Base-by-base conservation (phyloP, 208 protist genomes). In the Porcisia hertigi region DNA sequence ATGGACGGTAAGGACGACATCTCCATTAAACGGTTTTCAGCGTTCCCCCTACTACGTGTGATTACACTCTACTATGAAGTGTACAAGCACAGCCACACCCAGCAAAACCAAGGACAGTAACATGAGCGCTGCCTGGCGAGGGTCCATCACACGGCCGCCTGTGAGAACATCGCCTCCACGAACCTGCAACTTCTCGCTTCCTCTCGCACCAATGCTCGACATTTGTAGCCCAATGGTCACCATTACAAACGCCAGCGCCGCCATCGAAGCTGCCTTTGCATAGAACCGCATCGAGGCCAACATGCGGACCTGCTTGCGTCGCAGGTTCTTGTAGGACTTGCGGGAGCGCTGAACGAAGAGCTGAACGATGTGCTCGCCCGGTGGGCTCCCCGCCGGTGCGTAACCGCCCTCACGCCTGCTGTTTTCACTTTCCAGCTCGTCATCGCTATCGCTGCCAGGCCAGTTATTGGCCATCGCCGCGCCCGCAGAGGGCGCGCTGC, bases 271-370 rank as follows among this genome's bases (percentile, higher is more conserved):
- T 16, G 59, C 9, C 20, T 25, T 70, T 8, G 20, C 53, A 25
- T 71, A 71, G 5, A 71, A 30, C 18, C 53, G 7, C 7, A 77
- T 20, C 20, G 47, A 5, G 14, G 63, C 8, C 1, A 64, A 5
- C 5, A 43, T 7, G 1, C 53, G 25, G 7, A 57, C 47, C 36
- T 77, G 73, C 64, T 62, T 49, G 52, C 73, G 64, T 7, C 64
- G 64, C 63, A 64, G 55, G 20, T 63, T 39, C 23, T 36, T 55
- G 64, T 77, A 77, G 23, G 73, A 77, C 63, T 77, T 77, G 47
- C 73, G 73, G 16, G 73, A 60, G 69, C 64, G 73, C 64, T n/a
- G 55, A 39, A 77, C 55, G 45, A 77, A 77, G 20, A 77, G 73
- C 53, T 71, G 64, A 52, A 77, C 71, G n/a, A 47, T 77, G 23